Evolutionary conservation across 2,329 filamentous ascomycete genomes (phyloP).

Genomic region (Colletotrichum higginsianum): DNA sequence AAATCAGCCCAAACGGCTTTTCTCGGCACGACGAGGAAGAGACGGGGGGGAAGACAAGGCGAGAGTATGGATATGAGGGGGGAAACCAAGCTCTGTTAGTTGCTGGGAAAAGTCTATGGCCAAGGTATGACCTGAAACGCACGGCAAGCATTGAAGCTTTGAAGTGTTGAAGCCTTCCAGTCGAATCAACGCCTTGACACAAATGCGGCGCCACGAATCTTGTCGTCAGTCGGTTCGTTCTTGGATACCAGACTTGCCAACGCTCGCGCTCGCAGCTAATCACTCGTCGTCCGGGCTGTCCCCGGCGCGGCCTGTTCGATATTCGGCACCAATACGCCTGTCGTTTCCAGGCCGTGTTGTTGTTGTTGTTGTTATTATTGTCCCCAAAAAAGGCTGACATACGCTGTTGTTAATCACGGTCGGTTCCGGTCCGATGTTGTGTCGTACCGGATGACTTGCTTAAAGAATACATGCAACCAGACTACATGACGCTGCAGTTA

Average conservation of each 20-base stretch:
- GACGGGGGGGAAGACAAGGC: background rate
- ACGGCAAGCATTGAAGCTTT: conserved; percentile 5
- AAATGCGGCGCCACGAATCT: conserved; percentile 14
- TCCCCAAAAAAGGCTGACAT: background rate
- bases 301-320: conserved; percentile 6
- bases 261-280: conserved; percentile 4
- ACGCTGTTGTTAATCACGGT: background rate
- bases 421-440: too few species aligned
- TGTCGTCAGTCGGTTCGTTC: background rate
- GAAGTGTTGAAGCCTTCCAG: background rate
- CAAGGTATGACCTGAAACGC: conserved; percentile 23
- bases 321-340: conserved; percentile 1
- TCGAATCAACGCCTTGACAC: conserved; percentile 30
- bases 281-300: background rate
- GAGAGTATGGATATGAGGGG: background rate
- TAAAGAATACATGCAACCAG: too few species aligned
- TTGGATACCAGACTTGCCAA: background rate
- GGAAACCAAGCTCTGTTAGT: conserved; percentile 9
- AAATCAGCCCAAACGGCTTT: background rate
- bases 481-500: too few species aligned
- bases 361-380: background rate
- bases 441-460: too few species aligned
- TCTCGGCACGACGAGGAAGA: background rate
- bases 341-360: background rate
- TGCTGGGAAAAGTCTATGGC: background rate